Evolutionary conservation across 1,284 basidiomycete genomes (phyloP), one percentile per base, ranked within the genome.

Genomic region (Cutaneotrichosporon mucoides): DNA sequence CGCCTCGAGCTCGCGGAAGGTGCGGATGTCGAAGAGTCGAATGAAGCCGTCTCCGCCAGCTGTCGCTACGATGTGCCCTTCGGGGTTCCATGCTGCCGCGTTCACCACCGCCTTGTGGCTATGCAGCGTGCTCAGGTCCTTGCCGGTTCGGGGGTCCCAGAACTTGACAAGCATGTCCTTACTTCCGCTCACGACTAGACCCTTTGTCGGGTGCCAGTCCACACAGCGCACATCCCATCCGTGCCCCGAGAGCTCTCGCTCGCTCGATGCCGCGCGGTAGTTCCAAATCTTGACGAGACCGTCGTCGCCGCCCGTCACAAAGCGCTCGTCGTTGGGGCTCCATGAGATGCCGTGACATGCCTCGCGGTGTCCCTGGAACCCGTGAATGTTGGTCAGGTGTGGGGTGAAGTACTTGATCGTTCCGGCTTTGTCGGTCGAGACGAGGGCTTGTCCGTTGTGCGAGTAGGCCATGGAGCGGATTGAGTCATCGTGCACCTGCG

Each of bases 131-230:
- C 89, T 89, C 9, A 97, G 83, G 41, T 88, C 86, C 5, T 89
- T 91, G 41, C 88, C 89, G 8, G 89, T 90, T 45, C 93, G 83
- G 7, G 95, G 96, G 79, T 99, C 95, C 95, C 95, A 99, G 77
- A 99, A 98, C 73, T 98, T 99, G 78, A 99, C 92, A 67, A 93
- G 85, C 77, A 98, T 97, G 78, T 99, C 96, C 79, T 98, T 98
- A 72, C 89, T 90, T 34, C 96, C 95, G 1, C 90, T 92, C 2
- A 90, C 92, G 15, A 99, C 84, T 6, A 99, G 81, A 4, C 95
- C 94, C 77, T 98, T 97, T 3, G 88, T 92, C 4, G 92, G 91
- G 79, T 99, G 95, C 95, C 95, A 99, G 79, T 97, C 90, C 2
- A 98, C 91, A 68, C 93, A 97, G 73, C 95, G 91, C 35, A 98